These are phyloP conservation scores for Pythium coloratum DNA, from an alignment of 352 stramenopile genomes.

Conservation along the genomic window DNA sequence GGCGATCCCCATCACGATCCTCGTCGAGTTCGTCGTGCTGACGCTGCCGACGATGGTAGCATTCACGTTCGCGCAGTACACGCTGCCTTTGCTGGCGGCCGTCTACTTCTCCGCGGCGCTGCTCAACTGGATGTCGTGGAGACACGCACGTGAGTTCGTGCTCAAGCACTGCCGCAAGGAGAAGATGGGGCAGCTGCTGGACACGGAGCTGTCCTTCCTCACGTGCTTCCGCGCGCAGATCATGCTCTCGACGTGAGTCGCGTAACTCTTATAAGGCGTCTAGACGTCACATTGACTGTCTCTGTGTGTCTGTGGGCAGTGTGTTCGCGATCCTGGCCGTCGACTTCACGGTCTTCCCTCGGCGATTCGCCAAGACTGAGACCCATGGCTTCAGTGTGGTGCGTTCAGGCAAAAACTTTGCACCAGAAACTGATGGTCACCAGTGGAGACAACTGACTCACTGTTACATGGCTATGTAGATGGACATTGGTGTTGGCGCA, in stretches of 20 bases:
- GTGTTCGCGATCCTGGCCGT: slow-evolving; percentile 96
- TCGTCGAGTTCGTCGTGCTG: slow-evolving; percentile 70
- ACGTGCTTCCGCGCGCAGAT: slow-evolving; percentile 81
- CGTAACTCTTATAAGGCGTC: no score
- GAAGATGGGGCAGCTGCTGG: slow-evolving; percentile 75
- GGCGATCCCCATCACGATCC: slow-evolving; percentile 52
- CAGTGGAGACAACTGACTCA: neutral
- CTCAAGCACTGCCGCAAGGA: slow-evolving; percentile 81
- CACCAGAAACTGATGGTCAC: no score
- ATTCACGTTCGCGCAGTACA: slow-evolving; percentile 65
- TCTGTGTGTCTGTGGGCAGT: slow-evolving; percentile 24
- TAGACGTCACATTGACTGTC: no score
- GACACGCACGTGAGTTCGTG: slow-evolving; percentile 69
- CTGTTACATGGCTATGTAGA: slow-evolving; percentile 43
- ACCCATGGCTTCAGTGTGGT: slow-evolving; percentile 94
- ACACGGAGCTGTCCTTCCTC: slow-evolving; percentile 74
- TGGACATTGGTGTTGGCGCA: slow-evolving; percentile 96
- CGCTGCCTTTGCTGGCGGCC: slow-evolving; percentile 51
- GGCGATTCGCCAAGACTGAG: slow-evolving; percentile 96
- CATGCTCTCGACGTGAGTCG: slow-evolving; percentile 76
- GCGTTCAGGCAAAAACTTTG: slow-evolving; percentile 19
- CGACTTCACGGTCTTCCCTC: slow-evolving; percentile 97
- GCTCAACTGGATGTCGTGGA: slow-evolving; percentile 63
- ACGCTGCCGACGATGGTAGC: slow-evolving; percentile 70
- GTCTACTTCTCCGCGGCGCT: slow-evolving; percentile 56